Conservation (phyloP, 2,329 filamentous ascomycete species). For the Alternaria ethzedia region DNA sequence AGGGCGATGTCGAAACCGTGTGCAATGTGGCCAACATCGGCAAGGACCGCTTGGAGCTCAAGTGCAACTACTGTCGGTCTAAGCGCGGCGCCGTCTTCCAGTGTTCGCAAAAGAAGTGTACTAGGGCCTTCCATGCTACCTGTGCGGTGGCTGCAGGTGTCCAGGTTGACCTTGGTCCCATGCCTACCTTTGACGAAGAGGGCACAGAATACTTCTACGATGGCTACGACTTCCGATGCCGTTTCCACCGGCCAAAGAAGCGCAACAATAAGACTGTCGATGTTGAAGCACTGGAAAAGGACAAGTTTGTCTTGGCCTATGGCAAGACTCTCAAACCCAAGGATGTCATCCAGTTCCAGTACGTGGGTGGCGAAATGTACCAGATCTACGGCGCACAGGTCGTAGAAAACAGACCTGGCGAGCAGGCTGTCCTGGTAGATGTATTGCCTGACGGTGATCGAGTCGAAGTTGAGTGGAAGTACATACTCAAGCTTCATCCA, state of each 20-base stretch:
- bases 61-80: constrained; percentile 92
- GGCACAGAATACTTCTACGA: constrained; percentile 91
- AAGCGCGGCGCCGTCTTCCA: constrained; percentile 97
- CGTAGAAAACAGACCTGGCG: constrained; percentile 78
- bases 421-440: constrained; percentile 79
- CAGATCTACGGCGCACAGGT: constrained; percentile 93
- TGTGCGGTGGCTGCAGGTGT: constrained; percentile 93
- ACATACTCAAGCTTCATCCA: constrained; percentile 75
- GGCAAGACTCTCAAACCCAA: constrained; percentile 72
- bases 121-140: constrained; percentile 90
- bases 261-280: constrained; percentile 81
- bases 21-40: constrained; percentile 81
- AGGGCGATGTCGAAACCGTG: constrained; percentile 71
- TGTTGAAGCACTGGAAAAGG: constrained; percentile 71
- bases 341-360: constrained; percentile 87
- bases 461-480: constrained; percentile 84
- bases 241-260: constrained; percentile 89
- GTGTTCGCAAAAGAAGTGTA: constrained; percentile 93
- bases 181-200: constrained; percentile 87
- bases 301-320: constrained; percentile 70
- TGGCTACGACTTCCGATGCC: constrained; percentile 91
- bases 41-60: constrained; percentile 86
- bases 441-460: constrained; percentile 81
- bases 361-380: constrained; percentile 73
- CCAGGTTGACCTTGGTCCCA: constrained; percentile 84